A percentile compares a stretch with the other conserved stretches of the same genome.
phyloP scores from a whole-genome alignment of 2,329 filamentous ascomycete species.

The Metarhizium anisopliae region DNA sequence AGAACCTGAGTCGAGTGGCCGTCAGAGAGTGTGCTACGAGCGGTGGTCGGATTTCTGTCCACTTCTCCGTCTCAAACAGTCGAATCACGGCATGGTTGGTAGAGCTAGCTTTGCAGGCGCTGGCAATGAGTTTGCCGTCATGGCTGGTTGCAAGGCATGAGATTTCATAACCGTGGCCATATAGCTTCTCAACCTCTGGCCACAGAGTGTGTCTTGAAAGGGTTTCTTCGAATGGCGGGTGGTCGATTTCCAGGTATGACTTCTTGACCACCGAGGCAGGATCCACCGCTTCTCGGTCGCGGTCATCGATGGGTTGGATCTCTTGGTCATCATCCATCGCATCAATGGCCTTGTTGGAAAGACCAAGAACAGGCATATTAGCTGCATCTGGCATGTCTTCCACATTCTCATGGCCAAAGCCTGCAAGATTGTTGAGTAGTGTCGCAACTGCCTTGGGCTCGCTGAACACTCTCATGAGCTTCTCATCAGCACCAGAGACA shows the following conservation, averaged over 20 bases:
- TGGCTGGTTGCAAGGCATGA: conserved; percentile 74
- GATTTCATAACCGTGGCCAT: conserved; percentile 96
- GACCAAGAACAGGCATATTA: conserved; percentile 86
- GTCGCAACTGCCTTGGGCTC: conserved; percentile 76
- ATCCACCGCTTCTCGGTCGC: conserved; percentile 45
- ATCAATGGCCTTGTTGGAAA: conserved; percentile 90
- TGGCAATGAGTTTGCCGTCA: conserved; percentile 70
- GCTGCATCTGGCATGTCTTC: conserved; percentile 70
- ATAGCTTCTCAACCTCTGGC: conserved; percentile 94
- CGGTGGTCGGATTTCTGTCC: conserved; percentile 80
- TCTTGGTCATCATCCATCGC: conserved; percentile 41
- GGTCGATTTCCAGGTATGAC: conserved; percentile 54
- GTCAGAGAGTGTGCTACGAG: conserved; percentile 82
- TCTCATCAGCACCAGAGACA: conserved; percentile 93
- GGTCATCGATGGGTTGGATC: conserved; percentile 32
- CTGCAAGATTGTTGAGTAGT: conserved; percentile 61
- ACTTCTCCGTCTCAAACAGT: conserved; percentile 76
- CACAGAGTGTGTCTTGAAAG: conserved; percentile 85
- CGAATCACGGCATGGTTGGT: conserved; percentile 91
- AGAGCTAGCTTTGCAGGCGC: conserved; percentile 86
- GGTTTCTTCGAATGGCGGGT: conserved; percentile 83
- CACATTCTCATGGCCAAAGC: conserved; percentile 35
- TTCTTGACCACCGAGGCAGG: conserved; percentile 47
- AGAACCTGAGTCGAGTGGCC: conserved; percentile 75
- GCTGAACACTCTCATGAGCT: conserved; percentile 91